These are phyloP conservation scores for Tephrocybe rancida DNA, from an alignment of 768 basidiomycete species.

Conservation along the genomic window DNA sequence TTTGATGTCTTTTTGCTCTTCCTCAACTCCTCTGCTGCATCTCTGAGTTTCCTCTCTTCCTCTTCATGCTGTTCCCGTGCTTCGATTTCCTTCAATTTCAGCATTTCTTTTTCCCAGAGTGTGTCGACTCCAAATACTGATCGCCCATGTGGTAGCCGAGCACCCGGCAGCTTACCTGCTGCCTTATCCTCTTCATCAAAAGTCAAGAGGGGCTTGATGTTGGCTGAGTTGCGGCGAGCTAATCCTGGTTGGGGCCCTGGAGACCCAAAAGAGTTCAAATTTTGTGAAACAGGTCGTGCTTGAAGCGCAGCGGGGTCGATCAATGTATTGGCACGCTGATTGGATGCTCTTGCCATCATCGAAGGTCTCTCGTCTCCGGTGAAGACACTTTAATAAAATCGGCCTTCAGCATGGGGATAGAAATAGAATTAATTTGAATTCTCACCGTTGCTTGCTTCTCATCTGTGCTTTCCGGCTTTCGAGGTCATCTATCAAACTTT, in stretches of 20 bases:
- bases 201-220: constrained; percentile 66
- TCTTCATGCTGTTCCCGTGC: constrained; percentile 61
- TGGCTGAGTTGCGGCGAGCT: constrained; percentile 49
- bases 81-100: constrained; percentile 78
- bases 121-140: constrained; percentile 96
- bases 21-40: constrained; percentile 48
- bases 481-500: constrained; percentile 88
- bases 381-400: constrained; percentile 64
- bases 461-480: constrained; percentile 82
- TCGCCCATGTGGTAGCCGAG: constrained; percentile 44
- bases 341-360: constrained; percentile 81
- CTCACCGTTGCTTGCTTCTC: constrained; percentile 82
- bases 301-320: constrained; percentile 72
- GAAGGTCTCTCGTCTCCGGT: constrained; percentile 86
- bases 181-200: constrained; percentile 55
- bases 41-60: constrained; percentile 48
- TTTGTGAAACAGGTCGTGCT: constrained; percentile 47
- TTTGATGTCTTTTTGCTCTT: constrained; percentile 52
- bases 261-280: constrained; percentile 44
- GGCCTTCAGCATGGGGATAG: constrained; percentile 1
- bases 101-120: constrained; percentile 90
- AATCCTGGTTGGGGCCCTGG: constrained; percentile 38
- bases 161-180: constrained; percentile 23
- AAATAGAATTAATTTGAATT: background rate
- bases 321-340: constrained; percentile 62